Percentiles rank a stretch among this genome's conserved stretches.
Conservation (phyloP, 495 filamentous ascomycete species). For the Penicillium maclennaniae region DNA sequence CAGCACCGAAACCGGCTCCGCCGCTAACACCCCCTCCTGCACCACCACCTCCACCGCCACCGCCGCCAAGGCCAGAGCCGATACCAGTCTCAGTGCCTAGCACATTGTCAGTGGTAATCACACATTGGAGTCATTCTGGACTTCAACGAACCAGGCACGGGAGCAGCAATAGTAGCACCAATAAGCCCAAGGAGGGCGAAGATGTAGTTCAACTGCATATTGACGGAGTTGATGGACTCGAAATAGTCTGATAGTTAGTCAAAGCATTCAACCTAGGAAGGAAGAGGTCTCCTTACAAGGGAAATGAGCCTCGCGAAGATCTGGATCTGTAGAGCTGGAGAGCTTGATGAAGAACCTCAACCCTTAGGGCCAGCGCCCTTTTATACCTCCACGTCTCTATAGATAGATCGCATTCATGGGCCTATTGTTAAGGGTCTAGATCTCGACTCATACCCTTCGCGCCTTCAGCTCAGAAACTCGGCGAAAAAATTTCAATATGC, state of each 20-base stretch:
- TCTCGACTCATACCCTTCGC: neutral
- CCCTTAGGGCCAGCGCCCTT: neutral
- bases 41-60: neutral
- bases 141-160: slow-evolving; percentile 5
- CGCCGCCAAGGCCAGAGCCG: slow-evolving; percentile 3
- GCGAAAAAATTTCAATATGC: slow-evolving; percentile 2
- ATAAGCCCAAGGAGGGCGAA: slow-evolving; percentile 12
- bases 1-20: neutral
- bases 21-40: neutral
- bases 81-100: slow-evolving; percentile 1
- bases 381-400: neutral
- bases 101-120: neutral
- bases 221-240: neutral
- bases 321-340: neutral
- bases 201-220: slow-evolving; percentile 15
- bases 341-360: neutral
- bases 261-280: neutral
- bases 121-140: neutral
- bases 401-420: neutral
- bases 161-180: slow-evolving; percentile 13
- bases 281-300: neutral
- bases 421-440: neutral
- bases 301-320: neutral
- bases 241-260: neutral
- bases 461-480: slow-evolving; percentile 7